Evolutionary conservation across 352 stramenopile species (phyloP).

Genomic region (Peronospora belbahrii): DNA sequence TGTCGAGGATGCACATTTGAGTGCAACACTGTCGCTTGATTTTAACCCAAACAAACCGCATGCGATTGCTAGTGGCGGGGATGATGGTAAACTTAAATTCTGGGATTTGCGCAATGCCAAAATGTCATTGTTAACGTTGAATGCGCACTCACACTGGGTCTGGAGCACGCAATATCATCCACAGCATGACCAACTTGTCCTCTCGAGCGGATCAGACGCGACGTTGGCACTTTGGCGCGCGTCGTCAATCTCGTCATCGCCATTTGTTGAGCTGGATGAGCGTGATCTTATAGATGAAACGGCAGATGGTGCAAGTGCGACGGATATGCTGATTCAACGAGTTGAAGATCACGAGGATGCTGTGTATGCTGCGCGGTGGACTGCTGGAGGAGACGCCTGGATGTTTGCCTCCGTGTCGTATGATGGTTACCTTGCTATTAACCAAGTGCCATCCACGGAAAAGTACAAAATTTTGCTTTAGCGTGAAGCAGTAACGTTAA

Average conservation of each 20-base stretch:
- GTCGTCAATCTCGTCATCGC: constrained; percentile 93
- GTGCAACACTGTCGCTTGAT: constrained; percentile 82
- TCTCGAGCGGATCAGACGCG: constrained; percentile 90
- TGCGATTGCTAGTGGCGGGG: constrained; percentile 84
- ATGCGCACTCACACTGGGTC: constrained; percentile 92
- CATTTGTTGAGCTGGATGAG: constrained; percentile 91
- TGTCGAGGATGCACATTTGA: constrained; percentile 56
- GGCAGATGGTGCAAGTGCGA: constrained; percentile 45
- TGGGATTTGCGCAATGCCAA: constrained; percentile 90
- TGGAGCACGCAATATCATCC: constrained; percentile 93
- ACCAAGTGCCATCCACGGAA: constrained; percentile 96
- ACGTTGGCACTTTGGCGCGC: constrained; percentile 94
- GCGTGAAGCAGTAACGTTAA: constrained; percentile 12
- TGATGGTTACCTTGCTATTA: constrained; percentile 91
- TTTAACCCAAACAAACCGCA: constrained; percentile 98
- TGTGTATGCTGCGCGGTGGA: constrained; percentile 91
- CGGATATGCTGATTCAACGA: constrained; percentile 65
- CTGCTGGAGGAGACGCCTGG: constrained; percentile 90
- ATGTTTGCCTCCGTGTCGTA: constrained; percentile 93
- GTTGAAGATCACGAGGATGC: constrained; percentile 94
- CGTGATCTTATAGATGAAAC: constrained; percentile 61
- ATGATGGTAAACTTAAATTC: constrained; percentile 95
- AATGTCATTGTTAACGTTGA: constrained; percentile 75
- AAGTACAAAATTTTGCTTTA: constrained; percentile 99
- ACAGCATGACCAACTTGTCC: constrained; percentile 96